Evolutionary conservation across 805 yeast genomes (phyloP), one percentile per base, ranked within the genome.

Genomic region (Candida sphagnicola): DNA sequence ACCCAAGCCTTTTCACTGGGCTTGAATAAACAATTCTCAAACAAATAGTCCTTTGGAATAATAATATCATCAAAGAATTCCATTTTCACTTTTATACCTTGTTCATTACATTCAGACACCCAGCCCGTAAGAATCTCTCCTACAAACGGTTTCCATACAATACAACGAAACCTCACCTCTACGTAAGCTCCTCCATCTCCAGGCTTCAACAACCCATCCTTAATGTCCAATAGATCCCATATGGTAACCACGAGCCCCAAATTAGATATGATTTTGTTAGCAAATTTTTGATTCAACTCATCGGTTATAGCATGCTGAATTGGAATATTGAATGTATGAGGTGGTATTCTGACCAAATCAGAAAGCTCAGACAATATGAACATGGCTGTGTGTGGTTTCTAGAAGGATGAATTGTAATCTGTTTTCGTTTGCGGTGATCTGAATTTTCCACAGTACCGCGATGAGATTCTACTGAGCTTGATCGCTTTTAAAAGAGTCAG

Each of bases 111-210:
- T 48, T 88, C 85, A 30, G 88, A 80, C 24, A 93, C 87, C 91
- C 95, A 88, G 1, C 99, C 99, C 0, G 89, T 82, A 18, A 93
- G 59, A 5, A 91, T 78, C 57, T 93, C 99, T 8, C 99, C 99
- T 1, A 87, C 81, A 60, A 91, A 91, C 0, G 99, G 99, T 47
- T 90, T 85, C 74, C 93, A 93, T 2, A 91, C 82, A 8, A 90
- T 68, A 34, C 84, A 70, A 37, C 97, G 65, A 54, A 89, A 86
- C 39, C 69, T 74, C 14, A 83, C 85, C 46, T 82, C 84, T 29
- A 87, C 80, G 51, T 73, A 90, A 4, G 88, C 74, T 1, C 90
- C 88, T 6, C 99, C 98, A 61, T 93, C 98, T 6, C 99, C 98
- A 1, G 96, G 96, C 51, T 80, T 84, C 43, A 93, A 69, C 46